phyloP scores from a whole-genome alignment of 2,329 filamentous ascomycete species.

The Allantophomopsis lycopodina region DNA sequence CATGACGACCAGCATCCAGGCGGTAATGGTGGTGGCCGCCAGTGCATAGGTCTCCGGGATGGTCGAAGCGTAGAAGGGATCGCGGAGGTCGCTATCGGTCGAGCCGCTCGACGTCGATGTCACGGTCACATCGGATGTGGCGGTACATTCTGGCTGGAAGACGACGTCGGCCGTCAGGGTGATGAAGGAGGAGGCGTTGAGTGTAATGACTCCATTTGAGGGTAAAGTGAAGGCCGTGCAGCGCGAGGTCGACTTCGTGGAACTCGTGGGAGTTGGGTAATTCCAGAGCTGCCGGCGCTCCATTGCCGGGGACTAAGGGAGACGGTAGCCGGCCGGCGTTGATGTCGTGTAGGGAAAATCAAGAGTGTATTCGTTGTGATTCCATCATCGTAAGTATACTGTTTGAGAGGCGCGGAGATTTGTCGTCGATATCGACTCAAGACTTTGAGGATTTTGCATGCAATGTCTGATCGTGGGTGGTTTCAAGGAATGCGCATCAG shows the following conservation, averaged over 20 bases:
- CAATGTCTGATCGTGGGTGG: too few species aligned
- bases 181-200: constrained; percentile 20
- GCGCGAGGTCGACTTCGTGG: constrained; percentile 26
- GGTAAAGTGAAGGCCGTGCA: constrained; percentile 51
- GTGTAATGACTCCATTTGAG: constrained; percentile 34
- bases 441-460: too few species aligned
- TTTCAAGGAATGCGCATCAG: too few species aligned
- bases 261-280: constrained; percentile 12
- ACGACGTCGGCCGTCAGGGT: constrained; percentile 31
- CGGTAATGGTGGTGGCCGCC: constrained; percentile 77
- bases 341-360: too few species aligned
- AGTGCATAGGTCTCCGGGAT: constrained; percentile 90
- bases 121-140: constrained; percentile 16
- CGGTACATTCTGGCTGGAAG: constrained; percentile 33
- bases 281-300: constrained; percentile 16
- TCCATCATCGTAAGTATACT: too few species aligned
- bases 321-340: too few species aligned
- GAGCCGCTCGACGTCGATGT: constrained; percentile 7
- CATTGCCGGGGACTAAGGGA: constrained; percentile 6
- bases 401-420: too few species aligned
- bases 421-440: too few species aligned
- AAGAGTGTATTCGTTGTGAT: too few species aligned
- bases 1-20: constrained; percentile 88
- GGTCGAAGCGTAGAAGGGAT: constrained; percentile 88
- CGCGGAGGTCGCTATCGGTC: constrained; percentile 41